These are phyloP conservation scores for Dictyophora rubrovolvata DNA, from an alignment of 768 basidiomycete genomes.

Conservation along the genomic window DNA sequence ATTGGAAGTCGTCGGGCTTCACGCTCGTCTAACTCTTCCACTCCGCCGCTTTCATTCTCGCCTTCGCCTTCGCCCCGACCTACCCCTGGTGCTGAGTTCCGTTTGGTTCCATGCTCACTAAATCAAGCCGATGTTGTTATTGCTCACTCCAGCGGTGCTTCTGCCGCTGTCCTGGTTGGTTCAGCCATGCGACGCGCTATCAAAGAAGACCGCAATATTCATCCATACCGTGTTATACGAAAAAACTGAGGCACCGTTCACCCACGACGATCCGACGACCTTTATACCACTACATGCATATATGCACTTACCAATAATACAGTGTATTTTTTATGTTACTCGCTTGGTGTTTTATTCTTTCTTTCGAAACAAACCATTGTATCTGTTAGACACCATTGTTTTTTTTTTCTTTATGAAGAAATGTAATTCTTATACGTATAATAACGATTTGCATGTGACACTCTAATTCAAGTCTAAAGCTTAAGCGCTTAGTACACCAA, in stretches of 20 bases:
- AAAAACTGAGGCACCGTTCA: neutral
- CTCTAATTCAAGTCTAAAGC: no score
- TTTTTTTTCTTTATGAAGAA: no score
- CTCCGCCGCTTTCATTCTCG: constrained; percentile 1
- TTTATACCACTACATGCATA: no score
- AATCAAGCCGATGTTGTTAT: neutral
- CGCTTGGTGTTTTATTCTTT: no score
- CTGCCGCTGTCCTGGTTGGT: neutral
- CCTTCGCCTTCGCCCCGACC: constrained; percentile 1
- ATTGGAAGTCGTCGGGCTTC: neutral
- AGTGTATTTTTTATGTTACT: no score
- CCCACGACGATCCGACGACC: neutral
- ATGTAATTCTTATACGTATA: no score
- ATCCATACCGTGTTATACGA: constrained; percentile 7
- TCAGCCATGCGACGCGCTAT: neutral
- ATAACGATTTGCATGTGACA: no score
- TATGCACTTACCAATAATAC: no score
- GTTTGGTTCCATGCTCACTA: constrained; percentile 1
- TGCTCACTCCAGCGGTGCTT: neutral
- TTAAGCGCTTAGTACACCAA: no score
- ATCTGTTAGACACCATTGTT: no score
- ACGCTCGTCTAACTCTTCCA: neutral
- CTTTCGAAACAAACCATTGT: no score
- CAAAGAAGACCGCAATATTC: constrained; percentile 5
- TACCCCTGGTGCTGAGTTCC: neutral